Base-by-base conservation (phyloP, 805 yeast species). In the Jamesozyma spencerorum region DNA sequence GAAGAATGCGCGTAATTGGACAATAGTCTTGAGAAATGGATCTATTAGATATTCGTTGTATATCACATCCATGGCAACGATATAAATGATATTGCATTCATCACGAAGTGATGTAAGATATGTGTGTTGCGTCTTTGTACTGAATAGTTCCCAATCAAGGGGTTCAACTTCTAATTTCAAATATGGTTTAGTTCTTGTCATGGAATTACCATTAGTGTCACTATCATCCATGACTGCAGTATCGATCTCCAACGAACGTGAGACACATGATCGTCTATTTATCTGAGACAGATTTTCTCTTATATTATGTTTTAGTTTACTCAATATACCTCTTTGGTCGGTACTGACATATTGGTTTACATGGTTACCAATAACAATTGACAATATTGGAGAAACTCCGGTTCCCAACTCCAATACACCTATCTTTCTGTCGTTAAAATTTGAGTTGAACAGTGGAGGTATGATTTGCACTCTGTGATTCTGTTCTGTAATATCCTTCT, bases 51-150 rank as follows among this genome's bases (percentile, higher is more conserved):
- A 60, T 20, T 58, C 64, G 39, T 62, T 62, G 50, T 62, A 62
- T 3, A 62, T 56, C 11, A 60, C 65, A 46, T 62, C 66, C 59
- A 62, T 53, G 12, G 65, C 64, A 2, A 62, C 8, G 6, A 62
- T 52, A 14, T 48, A 47, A 1, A 58, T 36, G 4, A 40, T 43
- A 2, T 46, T 41, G 3, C 40, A 26, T 17, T 36, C 13, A 29
- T 31, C 2, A 18, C 15, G 3, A 17, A 38, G 11, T 19, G 33
- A 4, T 18, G 14, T 20, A 31, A 40, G 34, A 8, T 38, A 46
- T n/a, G 45, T 36, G 19, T 38, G 26, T n/a, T 19, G 31, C 3
- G 32, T n/a, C 17, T 20, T 22, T 3, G 36, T 19, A 14, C 46
- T 29, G 34, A 54, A 47, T n/a, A 31, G 47, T 38, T 60, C 64